Evolutionary conservation across 352 stramenopile genomes (phyloP), one percentile per base, ranked within the genome.

Genomic region (Globisporangium barbulae): DNA sequence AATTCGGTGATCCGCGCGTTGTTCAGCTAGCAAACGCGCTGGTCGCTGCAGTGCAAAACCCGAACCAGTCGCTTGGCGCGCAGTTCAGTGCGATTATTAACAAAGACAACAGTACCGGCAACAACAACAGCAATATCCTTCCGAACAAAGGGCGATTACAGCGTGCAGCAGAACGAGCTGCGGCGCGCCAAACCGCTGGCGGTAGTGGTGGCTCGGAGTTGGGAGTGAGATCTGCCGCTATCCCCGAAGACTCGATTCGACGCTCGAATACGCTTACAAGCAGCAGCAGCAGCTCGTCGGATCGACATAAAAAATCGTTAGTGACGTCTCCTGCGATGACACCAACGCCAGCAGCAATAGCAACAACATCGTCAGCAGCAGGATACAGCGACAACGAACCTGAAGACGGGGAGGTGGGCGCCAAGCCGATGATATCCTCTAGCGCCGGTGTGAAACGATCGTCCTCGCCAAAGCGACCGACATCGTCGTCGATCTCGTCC

Each of bases 71-170:
- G 6, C 69, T 91, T 21, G 84, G 79, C 15, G 83, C 77, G 10
- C 72, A 89, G n/a, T 83, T 91, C 63, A 91, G 76, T 58, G 79
- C 81, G n/a, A 91, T 93, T 52, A 84, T 90, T n/a, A 85, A 90
- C 39, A 85, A 45, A 52, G 53, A 67, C 12, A 60, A 37, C 9
- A 54, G 50, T 8, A 48, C 37, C 25, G 64, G 68, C n/a, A 85
- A 73, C 56, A 68, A 64, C 17, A 44, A 7, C 41, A 55, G 25
- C 25, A 28, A 28, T 28, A 53, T 55, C 10, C 59, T 22, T 3
- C 35, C 59, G n/a, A 65, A 70, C 61, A 71, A 72, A 22, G 83
- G 81, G 12, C 72, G 83, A 37, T 81, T 92, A 75, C 76, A 84
- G 21, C 82, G 84, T 22, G 82, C 84, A 21, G 83, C 79, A 0